These are phyloP conservation scores for Leccinum rimulosum DNA, from an alignment of 768 basidiomycete genomes.

Conservation along the genomic window DNA sequence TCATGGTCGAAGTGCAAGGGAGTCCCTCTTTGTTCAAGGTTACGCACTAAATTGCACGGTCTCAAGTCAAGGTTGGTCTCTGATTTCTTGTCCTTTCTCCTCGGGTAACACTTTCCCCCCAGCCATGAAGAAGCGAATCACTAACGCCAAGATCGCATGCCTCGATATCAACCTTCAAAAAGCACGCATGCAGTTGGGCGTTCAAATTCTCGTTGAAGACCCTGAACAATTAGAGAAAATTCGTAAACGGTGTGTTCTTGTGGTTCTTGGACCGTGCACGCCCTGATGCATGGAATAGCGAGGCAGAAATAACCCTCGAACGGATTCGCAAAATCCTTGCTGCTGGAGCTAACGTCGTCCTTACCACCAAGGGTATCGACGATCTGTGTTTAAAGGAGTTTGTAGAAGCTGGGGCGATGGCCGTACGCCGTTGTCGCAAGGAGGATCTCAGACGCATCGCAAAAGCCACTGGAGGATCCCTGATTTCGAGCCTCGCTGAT, in stretches of 20 bases:
- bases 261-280: background rate
- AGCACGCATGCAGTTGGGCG: conserved; percentile 94
- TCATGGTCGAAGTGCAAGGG: conserved; percentile 92
- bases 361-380: conserved; percentile 98
- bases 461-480: conserved; percentile 92
- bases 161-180: conserved; percentile 98
- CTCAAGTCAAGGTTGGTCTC: conserved; percentile 87
- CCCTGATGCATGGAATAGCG: conserved; percentile 48
- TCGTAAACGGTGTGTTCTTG: conserved; percentile 68
- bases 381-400: conserved; percentile 98
- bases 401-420: conserved; percentile 98
- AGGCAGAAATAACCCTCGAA: conserved; percentile 94
- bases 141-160: conserved; percentile 95
- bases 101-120: conserved; percentile 2
- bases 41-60: conserved; percentile 99
- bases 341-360: conserved; percentile 92
- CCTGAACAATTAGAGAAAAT: conserved; percentile 97
- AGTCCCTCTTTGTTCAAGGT: conserved; percentile 92
- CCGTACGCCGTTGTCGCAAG: conserved; percentile 94
- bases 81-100: background rate
- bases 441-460: conserved; percentile 97
- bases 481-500: conserved; percentile 91
- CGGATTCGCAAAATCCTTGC: conserved; percentile 94
- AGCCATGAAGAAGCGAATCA: conserved; percentile 98
- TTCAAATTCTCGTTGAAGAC: conserved; percentile 96